Evolutionary conservation across 169 alveolate genomes (phyloP).

Genomic region (Plasmodium ovale): DNA sequence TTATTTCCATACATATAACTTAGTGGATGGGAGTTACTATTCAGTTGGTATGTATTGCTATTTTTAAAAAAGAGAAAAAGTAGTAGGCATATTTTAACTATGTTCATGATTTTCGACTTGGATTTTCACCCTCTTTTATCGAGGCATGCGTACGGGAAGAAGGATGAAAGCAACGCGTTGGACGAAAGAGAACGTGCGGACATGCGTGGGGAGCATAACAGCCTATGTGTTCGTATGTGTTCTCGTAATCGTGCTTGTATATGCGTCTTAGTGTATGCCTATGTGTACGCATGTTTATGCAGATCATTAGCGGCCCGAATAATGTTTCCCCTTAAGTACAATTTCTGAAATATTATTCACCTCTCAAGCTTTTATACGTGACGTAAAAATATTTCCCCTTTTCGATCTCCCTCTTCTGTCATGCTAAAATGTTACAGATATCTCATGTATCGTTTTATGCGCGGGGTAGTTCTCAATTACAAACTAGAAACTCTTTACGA

Average conservation of each 20-base stretch:
- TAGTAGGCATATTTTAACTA: background rate
- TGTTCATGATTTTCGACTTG: constrained; percentile 31
- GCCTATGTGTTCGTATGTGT: background rate
- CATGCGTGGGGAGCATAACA: too few species aligned
- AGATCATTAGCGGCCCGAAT: too few species aligned
- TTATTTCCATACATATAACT: constrained; percentile 62
- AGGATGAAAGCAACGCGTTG: background rate
- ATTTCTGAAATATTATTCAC: too few species aligned
- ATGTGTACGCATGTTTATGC: background rate
- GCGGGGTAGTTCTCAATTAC: too few species aligned
- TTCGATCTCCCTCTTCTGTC: too few species aligned
- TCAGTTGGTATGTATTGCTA: constrained; percentile 47
- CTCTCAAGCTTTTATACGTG: too few species aligned
- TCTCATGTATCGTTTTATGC: too few species aligned
- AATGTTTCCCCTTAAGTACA: too few species aligned
- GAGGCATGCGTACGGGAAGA: background rate
- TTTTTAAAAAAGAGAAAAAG: constrained; percentile 5
- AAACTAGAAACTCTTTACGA: too few species aligned
- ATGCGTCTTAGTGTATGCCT: background rate
- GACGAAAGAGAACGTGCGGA: background rate
- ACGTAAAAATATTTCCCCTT: too few species aligned
- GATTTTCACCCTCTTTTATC: too few species aligned
- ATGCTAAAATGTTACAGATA: too few species aligned
- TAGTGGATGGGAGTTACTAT: background rate
- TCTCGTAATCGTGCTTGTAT: background rate